Conservation (phyloP, 306 rosid genomes). For the Prinsepia uniflora region DNA sequence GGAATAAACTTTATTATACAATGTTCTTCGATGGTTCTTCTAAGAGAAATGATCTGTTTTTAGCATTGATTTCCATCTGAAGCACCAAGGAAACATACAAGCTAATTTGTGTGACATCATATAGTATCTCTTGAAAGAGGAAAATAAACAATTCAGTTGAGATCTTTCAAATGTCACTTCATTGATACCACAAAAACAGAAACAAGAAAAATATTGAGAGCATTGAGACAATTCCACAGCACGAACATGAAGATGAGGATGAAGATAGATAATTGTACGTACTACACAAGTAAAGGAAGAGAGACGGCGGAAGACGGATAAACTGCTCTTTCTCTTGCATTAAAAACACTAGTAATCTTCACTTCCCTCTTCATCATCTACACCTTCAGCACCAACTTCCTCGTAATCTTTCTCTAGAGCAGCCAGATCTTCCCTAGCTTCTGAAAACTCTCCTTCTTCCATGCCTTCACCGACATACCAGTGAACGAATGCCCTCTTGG, state of each 20-base stretch:
- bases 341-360: conserved; percentile 54
- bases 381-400: conserved; percentile 97
- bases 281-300: conserved; percentile 37
- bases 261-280: conserved; percentile 1
- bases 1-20: neutral
- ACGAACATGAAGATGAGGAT: conserved; percentile 4
- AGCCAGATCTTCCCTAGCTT: conserved; percentile 98
- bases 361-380: conserved; percentile 66
- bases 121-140: neutral
- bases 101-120: neutral
- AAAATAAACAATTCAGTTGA: neutral
- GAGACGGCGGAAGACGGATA: conserved; percentile 21
- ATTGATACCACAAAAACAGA: conserved; percentile 23
- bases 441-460: conserved; percentile 99
- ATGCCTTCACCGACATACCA: conserved; percentile 99
- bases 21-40: no score
- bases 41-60: no score
- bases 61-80: neutral
- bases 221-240: conserved; percentile 35
- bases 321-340: conserved; percentile 24
- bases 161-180: conserved; percentile 17
- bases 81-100: neutral
- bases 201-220: conserved; percentile 27
- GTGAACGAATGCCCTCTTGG: conserved; percentile 99
- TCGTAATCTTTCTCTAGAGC: conserved; percentile 99